Conservation (phyloP, 352 stramenopile species). For the Nothophytophthora sp. region DNA sequence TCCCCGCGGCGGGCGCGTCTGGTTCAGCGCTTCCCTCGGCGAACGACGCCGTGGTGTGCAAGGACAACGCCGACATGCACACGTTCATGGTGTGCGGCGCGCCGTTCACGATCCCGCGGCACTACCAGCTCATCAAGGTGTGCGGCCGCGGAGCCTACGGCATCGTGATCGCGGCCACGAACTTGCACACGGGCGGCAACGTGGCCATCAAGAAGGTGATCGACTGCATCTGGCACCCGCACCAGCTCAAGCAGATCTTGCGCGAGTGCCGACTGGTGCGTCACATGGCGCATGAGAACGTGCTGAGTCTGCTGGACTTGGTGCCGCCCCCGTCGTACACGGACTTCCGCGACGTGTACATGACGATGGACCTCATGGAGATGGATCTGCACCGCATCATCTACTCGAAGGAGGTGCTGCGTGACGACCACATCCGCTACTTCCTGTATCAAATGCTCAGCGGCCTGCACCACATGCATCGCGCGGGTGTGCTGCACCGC, state of each 20-base stretch:
- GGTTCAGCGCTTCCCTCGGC: slow-evolving; percentile 20
- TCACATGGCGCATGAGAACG: slow-evolving; percentile 86
- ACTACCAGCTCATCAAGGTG: slow-evolving; percentile 90
- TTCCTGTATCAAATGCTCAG: slow-evolving; percentile 94
- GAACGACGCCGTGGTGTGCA: slow-evolving; percentile 69
- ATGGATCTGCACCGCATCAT: slow-evolving; percentile 94
- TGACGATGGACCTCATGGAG: slow-evolving; percentile 92
- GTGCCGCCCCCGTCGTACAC: slow-evolving; percentile 82
- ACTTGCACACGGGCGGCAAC: slow-evolving; percentile 79
- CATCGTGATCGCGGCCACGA: slow-evolving; percentile 89
- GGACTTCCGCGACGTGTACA: slow-evolving; percentile 90
- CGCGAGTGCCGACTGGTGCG: slow-evolving; percentile 85
- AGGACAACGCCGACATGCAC: slow-evolving; percentile 88
- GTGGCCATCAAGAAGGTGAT: slow-evolving; percentile 93
- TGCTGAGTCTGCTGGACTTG: slow-evolving; percentile 83
- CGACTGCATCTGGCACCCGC: slow-evolving; percentile 89
- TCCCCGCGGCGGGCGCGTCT: slow-evolving; percentile 24
- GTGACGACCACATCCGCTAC: slow-evolving; percentile 93
- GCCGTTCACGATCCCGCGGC: slow-evolving; percentile 81
- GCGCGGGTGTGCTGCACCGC: slow-evolving; percentile 79
- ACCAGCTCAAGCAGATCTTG: slow-evolving; percentile 90
- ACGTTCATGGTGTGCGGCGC: slow-evolving; percentile 91
- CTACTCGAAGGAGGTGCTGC: slow-evolving; percentile 91
- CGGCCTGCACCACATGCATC: slow-evolving; percentile 89
- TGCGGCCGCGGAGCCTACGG: slow-evolving; percentile 87